Evolutionary conservation across 2,329 filamentous ascomycete species (phyloP), one percentile per base, ranked within the genome.

Genomic region (Leptographium procerum): DNA sequence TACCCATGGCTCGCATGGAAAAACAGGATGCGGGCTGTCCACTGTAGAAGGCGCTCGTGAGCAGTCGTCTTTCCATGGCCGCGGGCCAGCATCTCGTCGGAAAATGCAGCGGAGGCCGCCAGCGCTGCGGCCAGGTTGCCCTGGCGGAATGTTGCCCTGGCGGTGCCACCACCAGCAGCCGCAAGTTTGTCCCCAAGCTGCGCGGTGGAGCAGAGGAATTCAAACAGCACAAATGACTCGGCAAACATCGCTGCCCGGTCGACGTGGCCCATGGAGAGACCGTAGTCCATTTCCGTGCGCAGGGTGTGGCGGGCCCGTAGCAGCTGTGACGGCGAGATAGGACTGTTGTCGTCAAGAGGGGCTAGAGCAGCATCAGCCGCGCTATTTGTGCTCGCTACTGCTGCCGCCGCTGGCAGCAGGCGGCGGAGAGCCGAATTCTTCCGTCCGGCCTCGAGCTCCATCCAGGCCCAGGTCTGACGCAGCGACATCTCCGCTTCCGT

Each of bases 11-110:
- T 78, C 45, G 85, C 76, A 69, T 95, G 85, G 61, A 83, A 71
- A 60, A 83, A 81, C 1, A 96, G 71, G 0, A 96, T 72, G 10
- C 75, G 78, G 7, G 86, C 79, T 33, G 84, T 81, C 58, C 78
- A 78, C 71, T 95, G 89, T 19, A 91, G 79, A 0, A 90, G 72
- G 0, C 80, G 72, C 69, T 95, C 88, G 43, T 83, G 78, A 2
- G 72, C 66, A 0, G 71, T 62, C 9, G 71, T 70, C 0, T 62
- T 52, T 7, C 64, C 66, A 7, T 69, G 63, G 8, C 69, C 66
- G 36, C 72, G 73, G 3, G 71, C 67, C 6, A 67, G 65, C 5
- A 83, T 69, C 4, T 76, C 75, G 1, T 66, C 63, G 10, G 76
- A 79, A 59, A 72, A 75, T 11, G 63, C 64, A 36, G 68, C 72